Evolutionary conservation across 1,284 basidiomycete species (phyloP).

Genomic region (Takashimella tepidaria): DNA sequence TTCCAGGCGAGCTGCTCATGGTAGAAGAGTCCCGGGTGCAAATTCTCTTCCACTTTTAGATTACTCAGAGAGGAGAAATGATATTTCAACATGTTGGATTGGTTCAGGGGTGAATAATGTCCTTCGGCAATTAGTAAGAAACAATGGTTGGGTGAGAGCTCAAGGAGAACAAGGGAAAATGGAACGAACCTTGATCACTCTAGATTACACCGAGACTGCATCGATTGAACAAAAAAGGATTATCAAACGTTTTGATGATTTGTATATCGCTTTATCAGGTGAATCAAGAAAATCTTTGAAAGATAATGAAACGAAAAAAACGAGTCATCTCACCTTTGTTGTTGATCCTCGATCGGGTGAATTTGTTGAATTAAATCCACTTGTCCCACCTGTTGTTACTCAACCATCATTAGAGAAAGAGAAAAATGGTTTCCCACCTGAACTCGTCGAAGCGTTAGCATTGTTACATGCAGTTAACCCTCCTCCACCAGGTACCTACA

Average conservation of each 20-base stretch:
- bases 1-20: neutral
- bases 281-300: neutral
- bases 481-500: conserved; percentile 22
- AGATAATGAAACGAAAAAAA: conserved; percentile 1
- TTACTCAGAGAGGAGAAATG: neutral
- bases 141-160: conserved; percentile 26
- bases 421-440: neutral
- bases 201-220: conserved; percentile 22
- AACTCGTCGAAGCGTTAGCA: conserved; percentile 22
- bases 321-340: conserved; percentile 24
- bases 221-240: neutral
- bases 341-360: conserved; percentile 16
- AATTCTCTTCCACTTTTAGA: too few species aligned
- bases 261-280: neutral
- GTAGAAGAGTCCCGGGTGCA: too few species aligned
- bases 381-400: neutral
- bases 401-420: too few species aligned
- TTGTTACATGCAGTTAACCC: conserved; percentile 24
- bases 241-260: neutral
- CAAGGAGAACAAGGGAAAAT: conserved; percentile 1
- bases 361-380: conserved; percentile 1
- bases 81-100: conserved; percentile 28
- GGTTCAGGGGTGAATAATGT: conserved; percentile 21
- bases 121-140: conserved; percentile 20
- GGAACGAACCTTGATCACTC: conserved; percentile 11